A percentile compares a stretch with the other conserved stretches of the same genome.
phyloP scores from a whole-genome alignment of 1,139 yeast species.

The Diutina neorugosa region DNA sequence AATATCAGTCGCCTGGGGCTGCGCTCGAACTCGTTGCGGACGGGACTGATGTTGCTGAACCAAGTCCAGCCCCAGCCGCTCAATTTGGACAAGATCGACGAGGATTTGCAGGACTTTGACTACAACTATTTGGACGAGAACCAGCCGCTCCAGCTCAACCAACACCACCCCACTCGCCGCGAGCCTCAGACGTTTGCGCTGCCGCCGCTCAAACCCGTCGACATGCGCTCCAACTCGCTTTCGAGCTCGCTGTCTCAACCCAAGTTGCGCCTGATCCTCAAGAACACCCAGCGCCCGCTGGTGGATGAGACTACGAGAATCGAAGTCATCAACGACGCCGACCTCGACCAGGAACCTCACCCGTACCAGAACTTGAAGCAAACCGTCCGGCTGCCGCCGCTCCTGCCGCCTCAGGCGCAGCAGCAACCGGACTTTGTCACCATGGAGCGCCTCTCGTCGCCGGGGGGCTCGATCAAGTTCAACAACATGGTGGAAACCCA shows the following conservation, averaged over 20 bases:
- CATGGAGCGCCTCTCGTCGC: background rate
- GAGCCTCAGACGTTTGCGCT: background rate
- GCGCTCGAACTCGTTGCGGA: conserved; percentile 15
- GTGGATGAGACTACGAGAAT: background rate
- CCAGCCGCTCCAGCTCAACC: background rate
- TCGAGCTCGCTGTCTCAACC: background rate
- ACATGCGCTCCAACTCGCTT: background rate
- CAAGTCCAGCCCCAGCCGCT: conserved; percentile 8
- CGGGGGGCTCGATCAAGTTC: background rate
- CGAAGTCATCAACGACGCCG: background rate
- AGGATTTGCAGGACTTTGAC: conserved; percentile 33
- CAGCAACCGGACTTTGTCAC: background rate
- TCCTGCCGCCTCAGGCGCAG: background rate
- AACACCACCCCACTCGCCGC: background rate
- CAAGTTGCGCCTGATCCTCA: conserved; percentile 1
- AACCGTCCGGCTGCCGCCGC: background rate
- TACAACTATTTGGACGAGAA: conserved; percentile 18
- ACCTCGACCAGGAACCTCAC: background rate
- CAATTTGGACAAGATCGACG: conserved; percentile 31
- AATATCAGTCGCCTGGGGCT: conserved; percentile 28
- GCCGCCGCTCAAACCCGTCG: conserved; percentile 4
- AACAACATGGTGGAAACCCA: conserved; percentile 1
- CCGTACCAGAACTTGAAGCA: background rate
- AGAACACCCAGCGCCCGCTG: conserved; percentile 1
- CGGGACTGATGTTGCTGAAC: conserved; percentile 13